Base-by-base conservation (phyloP, 2,329 filamentous ascomycete genomes). In the Pseudocercospora vitis region DNA sequence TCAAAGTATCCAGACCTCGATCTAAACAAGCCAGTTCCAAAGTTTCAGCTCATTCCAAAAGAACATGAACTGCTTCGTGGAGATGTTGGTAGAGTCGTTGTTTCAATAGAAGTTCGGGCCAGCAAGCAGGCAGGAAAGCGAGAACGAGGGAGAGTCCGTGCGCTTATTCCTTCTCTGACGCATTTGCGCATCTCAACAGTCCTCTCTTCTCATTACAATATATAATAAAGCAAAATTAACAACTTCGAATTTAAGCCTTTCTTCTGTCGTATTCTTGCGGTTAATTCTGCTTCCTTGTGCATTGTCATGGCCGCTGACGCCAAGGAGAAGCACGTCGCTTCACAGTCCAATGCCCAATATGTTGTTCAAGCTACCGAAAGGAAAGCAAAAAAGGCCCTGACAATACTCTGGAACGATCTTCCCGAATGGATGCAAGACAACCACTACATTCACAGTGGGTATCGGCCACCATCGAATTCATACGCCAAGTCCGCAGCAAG, bases 391-490 rank as follows among this genome's bases (percentile, higher is more conserved):
- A 55, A 72, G 47, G 66, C 67, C 8, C 52, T 74, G 35, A 73
- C 71, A 28, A 67, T 81, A 28, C 72, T 78, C 53, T 77, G 73
- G 74, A 56, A 73, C 56, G 72, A 78, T 18, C 62, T 78, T 7
- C 65, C 70, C 2, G 29, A 60, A 49, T 78, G 76, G 76, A 74
- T 76, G 62, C 71, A 72, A 65, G 86, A 89, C 70, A 89, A 89
- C 63, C 82, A 84, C 57, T 86, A 83, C 73, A 88, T 89, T 53
- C 76, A 76, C 51, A 79, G 79, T 21, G 82, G 84, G 57, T 89
- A 89, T 71, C 80, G 86, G 0, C 81, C 81, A 1, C 76, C 77
- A 18, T 84, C 83, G 1, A 78, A 78, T 52, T 87, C 84, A 0
- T 86, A 83, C 69, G 54, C 67, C 11, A 77, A 74, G 52, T 87